Base-by-base conservation (phyloP, 768 basidiomycete species). In the Arthromyces matolae region DNA sequence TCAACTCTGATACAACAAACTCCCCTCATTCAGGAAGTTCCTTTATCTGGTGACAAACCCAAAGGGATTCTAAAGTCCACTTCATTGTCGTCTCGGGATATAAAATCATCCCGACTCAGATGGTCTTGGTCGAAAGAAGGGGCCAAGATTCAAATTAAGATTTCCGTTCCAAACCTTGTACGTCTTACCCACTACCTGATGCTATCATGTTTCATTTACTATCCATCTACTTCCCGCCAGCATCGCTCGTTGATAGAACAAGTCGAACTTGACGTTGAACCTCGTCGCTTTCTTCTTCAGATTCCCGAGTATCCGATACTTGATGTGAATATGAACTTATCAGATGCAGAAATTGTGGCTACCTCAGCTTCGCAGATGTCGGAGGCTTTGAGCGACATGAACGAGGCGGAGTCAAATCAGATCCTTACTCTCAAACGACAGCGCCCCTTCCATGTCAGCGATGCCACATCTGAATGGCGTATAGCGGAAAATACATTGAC, bases 401-500 rank as follows among this genome's bases (percentile, higher is more conserved):
- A 27, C 40, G 60, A 46, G 53, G 64, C 49, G 55, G 71, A 51
- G 60, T 65, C 63, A 13, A 63, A 58, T 24, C 64, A 60, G 31
- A 59, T 59, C 3, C 59, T 86, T 42, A 64, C 60, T 48, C 69
- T 88, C 29, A 86, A 86, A 56, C 73, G 79, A 34, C 72, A 77
- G 56, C 68, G 80, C 5, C 70, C 73, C 31, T 71, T 89, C 13
- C 73, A 85, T 47, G 78, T 87, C 0, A 83, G 86, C 19, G 61
- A 57, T 2, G 86, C 86, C 0, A 67, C 60, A 37, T 86, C 84
- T 6, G 81, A 87, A 60, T 90, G 88, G 87, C 72, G 69, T 27
- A 72, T 86, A 18, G 76, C 67, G 5, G 77, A 83, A 37, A 70
- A 67, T 7, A 51, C 65, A 36, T 60, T 89, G 42, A 61, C 80